These are phyloP conservation scores for Conticribra guillardii DNA, from an alignment of 108 stramenopile species.

Conservation along the genomic window DNA sequence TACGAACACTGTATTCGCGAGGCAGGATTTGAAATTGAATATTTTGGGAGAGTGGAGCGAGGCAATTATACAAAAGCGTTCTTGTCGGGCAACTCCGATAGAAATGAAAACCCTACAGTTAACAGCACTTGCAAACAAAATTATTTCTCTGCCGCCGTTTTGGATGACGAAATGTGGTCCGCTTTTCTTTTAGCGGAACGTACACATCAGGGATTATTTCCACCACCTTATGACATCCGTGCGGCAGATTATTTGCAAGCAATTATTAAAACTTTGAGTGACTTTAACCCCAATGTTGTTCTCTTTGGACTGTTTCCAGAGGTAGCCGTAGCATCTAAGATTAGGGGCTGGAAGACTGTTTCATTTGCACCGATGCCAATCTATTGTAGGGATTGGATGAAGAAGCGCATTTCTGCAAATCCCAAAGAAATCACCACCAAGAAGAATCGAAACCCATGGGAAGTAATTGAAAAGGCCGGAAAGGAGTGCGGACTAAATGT, in stretches of 20 bases:
- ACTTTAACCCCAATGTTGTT: slow-evolving; percentile 27
- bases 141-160: neutral
- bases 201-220: slow-evolving; percentile 21
- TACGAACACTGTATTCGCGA: slow-evolving; percentile 27
- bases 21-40: slow-evolving; percentile 25
- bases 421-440: no score
- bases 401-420: no score
- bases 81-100: neutral
- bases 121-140: neutral
- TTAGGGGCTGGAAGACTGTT: slow-evolving; percentile 28
- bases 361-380: slow-evolving; percentile 17
- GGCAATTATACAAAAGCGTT: neutral
- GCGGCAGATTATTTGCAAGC: slow-evolving; percentile 24
- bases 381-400: slow-evolving; percentile 14
- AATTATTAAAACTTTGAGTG: slow-evolving; percentile 20
- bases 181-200: slow-evolving; percentile 26
- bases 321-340: slow-evolving; percentile 23
- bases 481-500: slow-evolving; percentile 25
- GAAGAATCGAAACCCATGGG: slow-evolving; percentile 14
- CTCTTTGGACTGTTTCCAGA: slow-evolving; percentile 36
- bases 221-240: slow-evolving; percentile 19
- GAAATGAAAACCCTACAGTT: no score
- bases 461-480: slow-evolving; percentile 27
- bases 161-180: slow-evolving; percentile 35
- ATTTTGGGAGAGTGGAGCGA: slow-evolving; percentile 15